Evolutionary conservation across 805 yeast species (phyloP).

Genomic region (Tetrapisispora pingtungensis): DNA sequence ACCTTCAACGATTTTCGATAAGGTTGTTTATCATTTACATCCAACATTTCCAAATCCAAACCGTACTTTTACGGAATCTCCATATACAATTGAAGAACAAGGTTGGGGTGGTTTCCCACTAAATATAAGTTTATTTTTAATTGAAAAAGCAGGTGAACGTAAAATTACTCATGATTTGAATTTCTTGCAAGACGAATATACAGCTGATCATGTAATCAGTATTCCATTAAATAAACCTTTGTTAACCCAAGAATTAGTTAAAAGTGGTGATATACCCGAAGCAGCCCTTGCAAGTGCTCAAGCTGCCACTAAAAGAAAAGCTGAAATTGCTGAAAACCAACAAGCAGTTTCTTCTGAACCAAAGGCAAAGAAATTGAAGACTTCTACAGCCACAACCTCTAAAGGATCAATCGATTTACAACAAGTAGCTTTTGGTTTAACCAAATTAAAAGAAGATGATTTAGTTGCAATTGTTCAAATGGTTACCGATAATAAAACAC

Average conservation of each 20-base stretch:
- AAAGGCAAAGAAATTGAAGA: constrained; percentile 43
- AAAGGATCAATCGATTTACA: constrained; percentile 82
- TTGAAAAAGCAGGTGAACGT: constrained; percentile 87
- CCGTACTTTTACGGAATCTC: constrained; percentile 69
- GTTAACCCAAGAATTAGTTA: constrained; percentile 60
- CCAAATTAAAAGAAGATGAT: constrained; percentile 85
- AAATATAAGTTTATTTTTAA: constrained; percentile 62
- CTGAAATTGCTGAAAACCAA: constrained; percentile 8
- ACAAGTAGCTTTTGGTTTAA: constrained; percentile 78
- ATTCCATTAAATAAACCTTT: constrained; percentile 71
- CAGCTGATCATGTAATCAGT: constrained; percentile 64
- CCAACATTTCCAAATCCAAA: constrained; percentile 91
- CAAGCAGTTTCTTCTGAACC: constrained; percentile 11
- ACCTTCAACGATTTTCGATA: constrained; percentile 87
- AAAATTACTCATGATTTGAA: constrained; percentile 84
- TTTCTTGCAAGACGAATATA: constrained; percentile 68
- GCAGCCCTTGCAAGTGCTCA: constrained; percentile 15
- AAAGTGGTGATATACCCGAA: constrained; percentile 75
- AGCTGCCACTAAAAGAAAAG: constrained; percentile 21
- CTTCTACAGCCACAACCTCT: constrained; percentile 28
- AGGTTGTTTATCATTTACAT: constrained; percentile 86
- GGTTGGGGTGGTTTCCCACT: constrained; percentile 99
- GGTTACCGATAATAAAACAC: constrained; percentile 93
- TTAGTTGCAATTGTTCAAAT: constrained; percentile 90
- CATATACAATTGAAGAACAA: constrained; percentile 80